phyloP scores from a whole-genome alignment of 495 filamentous ascomycete genomes.

The Trichoderma reesei region DNA sequence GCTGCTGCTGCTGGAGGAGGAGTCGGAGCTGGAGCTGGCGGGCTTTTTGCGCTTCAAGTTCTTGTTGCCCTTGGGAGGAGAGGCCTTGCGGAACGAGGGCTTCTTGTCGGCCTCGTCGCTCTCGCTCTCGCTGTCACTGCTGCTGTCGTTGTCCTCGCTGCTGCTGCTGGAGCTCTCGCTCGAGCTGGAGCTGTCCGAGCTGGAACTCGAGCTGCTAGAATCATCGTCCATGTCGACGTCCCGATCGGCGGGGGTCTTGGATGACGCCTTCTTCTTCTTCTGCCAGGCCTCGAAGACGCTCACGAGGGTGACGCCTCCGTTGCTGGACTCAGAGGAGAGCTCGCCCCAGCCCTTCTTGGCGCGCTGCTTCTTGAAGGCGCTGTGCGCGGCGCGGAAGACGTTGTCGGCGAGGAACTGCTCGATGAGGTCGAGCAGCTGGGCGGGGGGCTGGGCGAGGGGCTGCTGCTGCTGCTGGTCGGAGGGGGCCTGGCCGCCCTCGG shows the following conservation, averaged over 20 bases:
- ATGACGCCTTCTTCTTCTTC: too few relatives aligned
- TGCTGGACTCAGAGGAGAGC: conserved; percentile 22
- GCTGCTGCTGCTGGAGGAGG: too few relatives aligned
- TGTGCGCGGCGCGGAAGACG: conserved; percentile 42
- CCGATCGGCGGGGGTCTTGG: conserved; percentile 45
- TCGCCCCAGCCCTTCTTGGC: conserved; percentile 35
- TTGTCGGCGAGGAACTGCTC: conserved; percentile 56
- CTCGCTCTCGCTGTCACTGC: conserved; percentile 30
- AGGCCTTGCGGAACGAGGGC: conserved; percentile 21
- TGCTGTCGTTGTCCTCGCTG: conserved; percentile 12
- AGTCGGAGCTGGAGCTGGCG: conserved; percentile 34
- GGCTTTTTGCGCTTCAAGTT: conserved; percentile 57
- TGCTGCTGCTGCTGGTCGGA: too few relatives aligned
- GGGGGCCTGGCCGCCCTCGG: too few relatives aligned
- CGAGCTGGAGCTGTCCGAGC: conserved; percentile 33
- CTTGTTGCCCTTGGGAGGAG: conserved; percentile 22
- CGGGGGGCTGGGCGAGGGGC: conserved; percentile 32
- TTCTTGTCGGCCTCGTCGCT: too few relatives aligned
- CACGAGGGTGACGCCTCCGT: conserved; percentile 25
- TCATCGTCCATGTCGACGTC: conserved; percentile 55
- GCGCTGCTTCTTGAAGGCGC: conserved; percentile 50
- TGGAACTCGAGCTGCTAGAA: conserved; percentile 30
- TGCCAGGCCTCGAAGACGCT: conserved; percentile 39
- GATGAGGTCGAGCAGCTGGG: conserved; percentile 55
- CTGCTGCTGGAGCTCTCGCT: conserved; percentile 38